phyloP scores from a whole-genome alignment of 805 yeast genomes.

The Wickerhamiella kazuoi region DNA sequence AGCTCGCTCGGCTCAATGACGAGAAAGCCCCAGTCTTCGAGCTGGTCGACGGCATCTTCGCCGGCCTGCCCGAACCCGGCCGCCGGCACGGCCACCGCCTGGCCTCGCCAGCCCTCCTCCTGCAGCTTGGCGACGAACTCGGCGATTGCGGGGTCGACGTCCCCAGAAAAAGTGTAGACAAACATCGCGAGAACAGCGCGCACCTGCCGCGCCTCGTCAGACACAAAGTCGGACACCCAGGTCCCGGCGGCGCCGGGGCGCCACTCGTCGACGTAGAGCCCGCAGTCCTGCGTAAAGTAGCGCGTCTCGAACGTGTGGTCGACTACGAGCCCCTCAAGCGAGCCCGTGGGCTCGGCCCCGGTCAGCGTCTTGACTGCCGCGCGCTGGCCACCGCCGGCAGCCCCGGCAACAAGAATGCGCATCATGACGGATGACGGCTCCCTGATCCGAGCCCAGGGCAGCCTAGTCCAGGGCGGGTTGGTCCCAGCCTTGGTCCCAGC shows the following conservation, averaged over 20 bases:
- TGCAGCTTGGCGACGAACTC: slow-evolving; percentile 11
- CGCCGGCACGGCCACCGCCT: slow-evolving; percentile 13
- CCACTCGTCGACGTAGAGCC: slow-evolving; percentile 23
- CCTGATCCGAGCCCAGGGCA: no score
- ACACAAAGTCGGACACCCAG: slow-evolving; percentile 20
- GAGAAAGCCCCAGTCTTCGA: slow-evolving; percentile 8
- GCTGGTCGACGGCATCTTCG: slow-evolving; percentile 6
- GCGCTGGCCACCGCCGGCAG: slow-evolving; percentile 20
- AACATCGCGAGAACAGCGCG: slow-evolving; percentile 23
- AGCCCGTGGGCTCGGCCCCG: slow-evolving; percentile 10
- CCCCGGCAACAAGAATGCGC: slow-evolving; percentile 20
- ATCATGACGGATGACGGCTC: no score
- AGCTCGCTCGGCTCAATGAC: slow-evolving; percentile 1
- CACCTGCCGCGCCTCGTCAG: slow-evolving; percentile 22
- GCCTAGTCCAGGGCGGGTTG: no score
- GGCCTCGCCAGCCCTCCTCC: slow-evolving; percentile 16
- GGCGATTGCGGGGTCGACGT: slow-evolving; percentile 6
- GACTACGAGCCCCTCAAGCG: slow-evolving; percentile 16
- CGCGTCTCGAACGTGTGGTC: slow-evolving; percentile 15
- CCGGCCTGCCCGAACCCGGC: slow-evolving; percentile 4
- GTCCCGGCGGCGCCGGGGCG: slow-evolving; percentile 4
- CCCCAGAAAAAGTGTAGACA: slow-evolving; percentile 11
- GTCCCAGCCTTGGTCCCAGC: no score
- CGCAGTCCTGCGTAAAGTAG: slow-evolving; percentile 22
- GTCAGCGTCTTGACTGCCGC: slow-evolving; percentile 19